Evolutionary conservation across 305 asterid genomes (phyloP).

Genomic region (Fraxinus paxiana): DNA sequence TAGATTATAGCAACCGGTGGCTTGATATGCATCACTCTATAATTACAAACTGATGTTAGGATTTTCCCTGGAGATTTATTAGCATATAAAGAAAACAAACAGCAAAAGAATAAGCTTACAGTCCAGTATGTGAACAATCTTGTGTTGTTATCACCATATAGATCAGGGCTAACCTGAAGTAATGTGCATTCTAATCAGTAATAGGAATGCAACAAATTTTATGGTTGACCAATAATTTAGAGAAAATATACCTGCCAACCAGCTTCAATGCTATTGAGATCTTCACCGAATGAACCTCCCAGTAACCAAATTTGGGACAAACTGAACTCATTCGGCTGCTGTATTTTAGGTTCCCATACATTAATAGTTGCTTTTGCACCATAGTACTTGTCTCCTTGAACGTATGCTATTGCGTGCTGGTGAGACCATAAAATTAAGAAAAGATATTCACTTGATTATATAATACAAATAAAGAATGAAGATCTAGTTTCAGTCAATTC

Average conservation of each 20-base stretch:
- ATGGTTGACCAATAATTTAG: not conserved
- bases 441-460: not conserved
- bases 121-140: slow-evolving; percentile 93
- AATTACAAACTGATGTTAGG: slow-evolving; percentile 3
- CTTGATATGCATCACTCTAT: slow-evolving; percentile 93
- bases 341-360: slow-evolving; percentile 28
- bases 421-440: not conserved
- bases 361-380: slow-evolving; percentile 29
- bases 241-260: slow-evolving; percentile 87
- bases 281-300: slow-evolving; percentile 34
- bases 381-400: slow-evolving; percentile 24
- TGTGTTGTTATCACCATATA: slow-evolving; percentile 87
- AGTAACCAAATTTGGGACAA: slow-evolving; percentile 31
- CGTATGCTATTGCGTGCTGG: slow-evolving; percentile 32
- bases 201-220: not conserved
- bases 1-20: slow-evolving; percentile 86
- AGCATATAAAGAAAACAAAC: slow-evolving; percentile 3
- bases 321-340: slow-evolving; percentile 29
- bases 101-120: slow-evolving; percentile 41
- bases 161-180: slow-evolving; percentile 88
- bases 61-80: not conserved
- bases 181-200: slow-evolving; percentile 4
- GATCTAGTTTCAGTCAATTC: not conserved
- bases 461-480: not conserved
- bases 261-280: slow-evolving; percentile 91